Base-by-base conservation (phyloP, 2,329 filamentous ascomycete genomes). In the Fusarium neocosmosporiellum region DNA sequence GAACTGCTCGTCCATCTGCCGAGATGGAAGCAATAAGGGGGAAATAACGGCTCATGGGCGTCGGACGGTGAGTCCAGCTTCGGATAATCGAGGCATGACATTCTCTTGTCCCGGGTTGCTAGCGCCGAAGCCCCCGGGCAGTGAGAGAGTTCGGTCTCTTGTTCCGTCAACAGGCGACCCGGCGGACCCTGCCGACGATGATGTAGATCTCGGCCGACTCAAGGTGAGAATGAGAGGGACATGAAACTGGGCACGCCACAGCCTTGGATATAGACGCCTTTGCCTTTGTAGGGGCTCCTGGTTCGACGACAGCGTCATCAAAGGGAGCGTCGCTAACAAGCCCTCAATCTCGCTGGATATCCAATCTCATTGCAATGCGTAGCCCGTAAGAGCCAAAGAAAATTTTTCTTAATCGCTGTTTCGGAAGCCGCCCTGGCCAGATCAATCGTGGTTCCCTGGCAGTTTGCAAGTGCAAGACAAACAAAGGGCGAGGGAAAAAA, bases 131-230 rank as follows among this genome's bases (percentile, higher is more conserved):
- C 24, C 55, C 27, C 63, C 66, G 70, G 22, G 53, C 59, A 59
- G 34, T 37, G 18, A 62, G 43, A 67, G 67, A 54, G 66, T 69
- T 67, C 57, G 62, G 57, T 37, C 59, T 62, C 46, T 59, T 59
- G 29, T 27, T 59, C 55, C 39, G 48, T 53, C 54, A 50, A 48
- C 29, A 60, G 53, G 31, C 54, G 16, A 59, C 37, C 46, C 37
- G 63, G 63, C 62, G 75, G 75, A 67, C 61, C 72, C 66, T 77
- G 75, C 75, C 75, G 75, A 77, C 66, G 53, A 74, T 75, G 67
- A 75, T 76, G 76, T 75, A 58, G 75, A 71, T 72, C 74, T 77
- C 67, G 67, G 64, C 71, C 70, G 74, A 74, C 66, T n/a, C 24
- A 50, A 29, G 33, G 64, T 55, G 24, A 41, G 27, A 39, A 43